A percentile compares a stretch with the other conserved stretches of the same genome.
phyloP scores from a whole-genome alignment of 352 stramenopile genomes.

The Phytophthora idaei region DNA sequence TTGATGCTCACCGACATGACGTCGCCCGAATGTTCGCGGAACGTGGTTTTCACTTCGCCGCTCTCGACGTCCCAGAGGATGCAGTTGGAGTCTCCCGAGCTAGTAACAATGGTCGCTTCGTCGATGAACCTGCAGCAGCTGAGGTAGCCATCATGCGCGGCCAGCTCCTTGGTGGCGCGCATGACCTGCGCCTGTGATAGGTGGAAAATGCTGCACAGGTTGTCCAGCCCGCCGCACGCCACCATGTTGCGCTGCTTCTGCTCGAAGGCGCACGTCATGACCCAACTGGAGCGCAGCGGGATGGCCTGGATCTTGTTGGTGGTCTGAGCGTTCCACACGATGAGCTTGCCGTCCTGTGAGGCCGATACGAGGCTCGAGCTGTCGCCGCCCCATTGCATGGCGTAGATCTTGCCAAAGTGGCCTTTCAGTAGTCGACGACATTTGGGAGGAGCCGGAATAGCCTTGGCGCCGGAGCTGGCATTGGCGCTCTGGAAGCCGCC shows the following conservation, averaged over 20 bases:
- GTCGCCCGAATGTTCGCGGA: slow-evolving; percentile 97
- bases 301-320: slow-evolving; percentile 98
- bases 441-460: slow-evolving; percentile 89
- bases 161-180: slow-evolving; percentile 94
- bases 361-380: slow-evolving; percentile 91
- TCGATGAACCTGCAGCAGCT: slow-evolving; percentile 98
- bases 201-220: slow-evolving; percentile 99
- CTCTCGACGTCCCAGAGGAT: slow-evolving; percentile 99
- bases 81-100: slow-evolving; percentile 97
- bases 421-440: slow-evolving; percentile 96
- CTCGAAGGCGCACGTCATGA: slow-evolving; percentile 99
- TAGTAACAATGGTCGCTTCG: slow-evolving; percentile 93
- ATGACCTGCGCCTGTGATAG: slow-evolving; percentile 91
- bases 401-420: slow-evolving; percentile 99
- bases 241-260: slow-evolving; percentile 97
- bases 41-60: slow-evolving; percentile 93
- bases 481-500: slow-evolving; percentile 79
- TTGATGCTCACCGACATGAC: slow-evolving; percentile 97
- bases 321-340: slow-evolving; percentile 98
- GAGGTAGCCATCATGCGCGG: slow-evolving; percentile 98
- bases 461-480: slow-evolving; percentile 64
- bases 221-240: slow-evolving; percentile 98
- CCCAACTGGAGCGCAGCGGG: slow-evolving; percentile 96
- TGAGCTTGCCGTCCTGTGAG: slow-evolving; percentile 98
- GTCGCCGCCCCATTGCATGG: slow-evolving; percentile 98